Base-by-base conservation (phyloP, 768 basidiomycete species). In the Candolleomyces eurysporus region DNA sequence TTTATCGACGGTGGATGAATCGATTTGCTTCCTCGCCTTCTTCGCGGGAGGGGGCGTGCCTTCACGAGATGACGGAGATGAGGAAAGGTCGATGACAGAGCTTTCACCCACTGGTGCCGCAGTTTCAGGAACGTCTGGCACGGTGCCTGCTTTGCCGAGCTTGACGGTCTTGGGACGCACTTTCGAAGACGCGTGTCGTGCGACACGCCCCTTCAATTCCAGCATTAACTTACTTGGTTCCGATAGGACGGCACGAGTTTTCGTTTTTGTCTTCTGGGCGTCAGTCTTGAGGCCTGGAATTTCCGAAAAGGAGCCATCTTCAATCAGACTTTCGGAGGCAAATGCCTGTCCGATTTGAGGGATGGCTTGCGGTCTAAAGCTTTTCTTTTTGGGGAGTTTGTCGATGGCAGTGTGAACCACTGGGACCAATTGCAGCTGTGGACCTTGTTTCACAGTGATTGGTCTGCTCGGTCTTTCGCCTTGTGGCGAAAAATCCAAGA, bases 261-360 rank as follows among this genome's bases (percentile, higher is more conserved):
- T 57, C 36, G 61, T 51, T 48, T 57, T 48, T 4, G 58, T 19
- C 32, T 42, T 22, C 17, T 60, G n/a, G 40, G 40, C 17, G 39
- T 61, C 61, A 61, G 70, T 72, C 9, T 77, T 74, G 55, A 78
- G 75, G 5, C 74, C 72, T 6, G 75, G 77, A 11, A 71, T 74
- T 17, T 46, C 45, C 17, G 16, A 7, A 21, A 46, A 21, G 19
- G 69, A 69, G 39, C 67, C 66, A 46, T 66, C 66, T 31, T 56
- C 50, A 43, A 43, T 42, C 9, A 36, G 14, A 21, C n/a, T 21
- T 5, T 61, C 60, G 42, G 53, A 42, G 36, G 31, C 52, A 19
- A n/a, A 21, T 39, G 40, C 48, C 55, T 60, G 36, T 11, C 36
- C 48, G 51, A 19, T 43, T 26, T 31, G 19, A 19, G 48, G 32